Evolutionary conservation across 495 filamentous ascomycete species (phyloP), one percentile per base, ranked within the genome.

Genomic region (Aspergillus coremiiformis): DNA sequence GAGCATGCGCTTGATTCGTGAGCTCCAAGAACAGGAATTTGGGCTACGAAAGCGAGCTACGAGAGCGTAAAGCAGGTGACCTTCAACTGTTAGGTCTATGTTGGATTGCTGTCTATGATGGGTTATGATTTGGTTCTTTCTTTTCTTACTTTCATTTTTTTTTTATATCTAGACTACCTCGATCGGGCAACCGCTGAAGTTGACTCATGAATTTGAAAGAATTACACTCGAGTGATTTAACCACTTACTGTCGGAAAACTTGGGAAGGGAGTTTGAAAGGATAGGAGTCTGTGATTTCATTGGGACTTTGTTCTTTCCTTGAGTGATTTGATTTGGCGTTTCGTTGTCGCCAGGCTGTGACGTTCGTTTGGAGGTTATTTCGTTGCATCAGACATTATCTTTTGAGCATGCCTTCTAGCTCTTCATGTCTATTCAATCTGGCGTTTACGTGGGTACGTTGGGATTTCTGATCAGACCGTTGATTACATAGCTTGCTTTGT

Each of bases 11-110:
- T 55, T 84, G 21, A 82, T 82, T 49, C 73, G 75, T 52, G 71
- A 78, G 63, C 55, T 85, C 39, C 78, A 80, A 60, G 78, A 79
- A 56, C 72, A 80, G 52, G 81, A 83, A 43, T 78, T 78, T 53
- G 78, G 81, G 8, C 63, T 85, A 52, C 68, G 82, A 48, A 73
- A 76, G 58, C 70, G 78, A 49, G 59, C 59, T 2, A 54, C 67
- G 49, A 49, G 70, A 52, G 57, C 63, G 47, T 57, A 47, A 59
- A 27, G 10, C 12, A 17, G 23, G 37, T 5, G 37, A 21, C 37
- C 19, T 41, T 15, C 37, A 6, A 15, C 21, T 52, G 27, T 17
- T 26, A 42, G 12, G 44, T 17, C 19, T 52, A 32, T 49, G 11
- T 39, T 7, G 20, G 24, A 5, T 44, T 35, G 23, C 33, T 55